Evolutionary conservation across 208 protist species (phyloP).

Genomic region (Acanthamoeba healyi): DNA sequence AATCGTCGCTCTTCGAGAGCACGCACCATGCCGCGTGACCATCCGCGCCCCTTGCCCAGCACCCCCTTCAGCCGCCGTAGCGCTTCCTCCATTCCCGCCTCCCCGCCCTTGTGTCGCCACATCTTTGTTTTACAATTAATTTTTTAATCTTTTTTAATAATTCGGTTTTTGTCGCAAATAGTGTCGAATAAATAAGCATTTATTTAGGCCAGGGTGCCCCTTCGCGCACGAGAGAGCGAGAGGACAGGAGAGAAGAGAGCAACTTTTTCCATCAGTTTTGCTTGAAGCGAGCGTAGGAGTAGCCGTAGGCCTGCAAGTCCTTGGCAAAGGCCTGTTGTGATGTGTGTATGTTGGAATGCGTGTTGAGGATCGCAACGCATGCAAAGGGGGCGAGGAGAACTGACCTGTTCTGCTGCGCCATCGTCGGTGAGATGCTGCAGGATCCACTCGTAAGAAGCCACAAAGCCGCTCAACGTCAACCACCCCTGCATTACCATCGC

Average conservation of each 20-base stretch:
- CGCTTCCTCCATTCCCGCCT: neutral
- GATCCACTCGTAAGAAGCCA: conserved; percentile 57
- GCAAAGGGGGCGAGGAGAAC: too few species aligned
- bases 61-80: neutral
- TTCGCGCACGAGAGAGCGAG: too few species aligned
- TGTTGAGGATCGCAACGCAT: too few species aligned
- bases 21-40: neutral
- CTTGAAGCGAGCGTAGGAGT: conserved; percentile 58
- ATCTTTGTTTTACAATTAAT: neutral
- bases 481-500: neutral
- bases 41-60: conserved; percentile 3
- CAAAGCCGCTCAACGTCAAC: conserved; percentile 43
- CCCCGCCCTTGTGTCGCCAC: neutral
- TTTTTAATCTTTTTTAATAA: neutral
- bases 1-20: neutral
- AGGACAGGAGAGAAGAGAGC: too few species aligned
- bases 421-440: neutral
- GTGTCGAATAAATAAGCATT: neutral
- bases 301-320: conserved; percentile 20
- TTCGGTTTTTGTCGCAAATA: neutral
- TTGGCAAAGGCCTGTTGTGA: neutral
- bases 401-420: neutral
- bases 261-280: neutral
- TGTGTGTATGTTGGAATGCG: too few species aligned
- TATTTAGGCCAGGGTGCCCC: neutral